These are phyloP conservation scores for Rhamnella rubrinervis DNA, from an alignment of 331 rosid genomes.

Conservation along the genomic window DNA sequence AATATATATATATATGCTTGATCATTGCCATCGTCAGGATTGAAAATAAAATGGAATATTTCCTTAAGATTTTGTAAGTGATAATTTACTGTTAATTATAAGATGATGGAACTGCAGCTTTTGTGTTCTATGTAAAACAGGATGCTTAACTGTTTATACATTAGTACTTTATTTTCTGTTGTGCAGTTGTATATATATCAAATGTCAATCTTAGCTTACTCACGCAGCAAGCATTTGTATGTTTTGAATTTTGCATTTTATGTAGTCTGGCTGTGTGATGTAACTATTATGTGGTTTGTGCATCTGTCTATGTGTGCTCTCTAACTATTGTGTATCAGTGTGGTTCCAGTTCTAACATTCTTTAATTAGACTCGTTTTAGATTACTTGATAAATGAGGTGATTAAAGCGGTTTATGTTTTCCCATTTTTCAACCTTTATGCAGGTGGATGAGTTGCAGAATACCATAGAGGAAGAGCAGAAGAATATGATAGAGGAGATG, in stretches of 20 bases:
- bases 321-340: neutral
- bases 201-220: too few relatives aligned
- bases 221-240: too few relatives aligned
- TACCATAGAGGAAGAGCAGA: constrained; percentile 88
- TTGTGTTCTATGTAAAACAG: too few relatives aligned
- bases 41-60: too few relatives aligned
- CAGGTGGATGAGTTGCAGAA: constrained; percentile 92
- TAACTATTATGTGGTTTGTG: neutral
- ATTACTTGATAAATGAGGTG: neutral
- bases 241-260: neutral
- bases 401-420: neutral
- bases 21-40: too few relatives aligned
- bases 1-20: too few relatives aligned
- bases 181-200: too few relatives aligned
- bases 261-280: neutral
- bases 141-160: too few relatives aligned
- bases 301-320: neutral
- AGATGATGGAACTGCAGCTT: too few relatives aligned
- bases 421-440: neutral
- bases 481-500: constrained; percentile 72
- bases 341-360: neutral
- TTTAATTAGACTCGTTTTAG: neutral
- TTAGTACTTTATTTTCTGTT: too few relatives aligned
- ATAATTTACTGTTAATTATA: too few relatives aligned
- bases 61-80: too few relatives aligned